phyloP scores from a whole-genome alignment of 306 rosid species.

The Hippophae rhamnoides region DNA sequence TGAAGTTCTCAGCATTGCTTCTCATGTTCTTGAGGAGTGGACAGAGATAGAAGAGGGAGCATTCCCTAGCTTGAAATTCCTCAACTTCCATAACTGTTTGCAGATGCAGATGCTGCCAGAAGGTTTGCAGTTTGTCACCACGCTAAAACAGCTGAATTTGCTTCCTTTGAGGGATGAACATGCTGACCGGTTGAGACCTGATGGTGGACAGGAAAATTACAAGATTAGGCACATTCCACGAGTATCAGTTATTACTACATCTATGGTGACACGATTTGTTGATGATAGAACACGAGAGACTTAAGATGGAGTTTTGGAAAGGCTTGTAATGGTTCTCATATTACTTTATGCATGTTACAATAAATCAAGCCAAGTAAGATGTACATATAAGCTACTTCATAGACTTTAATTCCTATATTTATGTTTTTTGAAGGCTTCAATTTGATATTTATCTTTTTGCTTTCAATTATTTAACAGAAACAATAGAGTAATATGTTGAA shows the following conservation, averaged over 20 bases:
- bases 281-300: background rate
- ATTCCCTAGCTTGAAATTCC: constrained; percentile 18
- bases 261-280: background rate
- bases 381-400: background rate
- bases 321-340: background rate
- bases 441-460: background rate
- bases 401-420: background rate
- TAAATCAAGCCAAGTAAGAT: background rate
- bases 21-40: constrained; percentile 21
- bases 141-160: constrained; percentile 5
- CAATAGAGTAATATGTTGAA: background rate
- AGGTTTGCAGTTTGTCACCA: constrained; percentile 17
- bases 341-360: background rate
- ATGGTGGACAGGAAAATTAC: constrained; percentile 14
- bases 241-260: constrained; percentile 3
- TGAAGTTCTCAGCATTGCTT: constrained; percentile 17
- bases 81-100: constrained; percentile 10
- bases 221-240: constrained; percentile 17
- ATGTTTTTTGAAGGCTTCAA: background rate
- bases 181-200: constrained; percentile 20
- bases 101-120: constrained; percentile 7
- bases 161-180: constrained; percentile 14
- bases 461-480: background rate
- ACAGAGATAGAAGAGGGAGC: constrained; percentile 20
- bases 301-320: background rate